Conservation (phyloP, 371 early-diverging fungal genomes). For the Mortierella sp. region DNA sequence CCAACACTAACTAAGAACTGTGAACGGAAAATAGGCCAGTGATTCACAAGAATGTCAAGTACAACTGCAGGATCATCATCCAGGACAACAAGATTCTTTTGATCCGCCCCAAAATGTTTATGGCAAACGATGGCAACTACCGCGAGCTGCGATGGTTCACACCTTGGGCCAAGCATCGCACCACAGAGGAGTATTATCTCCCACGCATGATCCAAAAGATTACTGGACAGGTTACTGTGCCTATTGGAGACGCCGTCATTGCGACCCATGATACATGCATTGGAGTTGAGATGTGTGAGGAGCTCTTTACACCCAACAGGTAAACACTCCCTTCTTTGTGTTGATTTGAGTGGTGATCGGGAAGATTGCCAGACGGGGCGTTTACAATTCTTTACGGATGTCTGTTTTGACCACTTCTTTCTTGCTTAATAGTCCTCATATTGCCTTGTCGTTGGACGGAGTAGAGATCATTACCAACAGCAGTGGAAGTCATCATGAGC, state of each 20-base stretch:
- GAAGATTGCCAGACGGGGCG: background rate
- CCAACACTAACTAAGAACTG: background rate
- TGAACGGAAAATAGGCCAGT: conserved; percentile 79
- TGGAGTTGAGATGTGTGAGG: conserved; percentile 98
- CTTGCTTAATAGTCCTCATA: conserved; percentile 84
- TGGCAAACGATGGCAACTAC: conserved; percentile 98
- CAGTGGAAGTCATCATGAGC: conserved; percentile 93
- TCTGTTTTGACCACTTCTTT: background rate
- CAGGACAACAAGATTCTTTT: conserved; percentile 87
- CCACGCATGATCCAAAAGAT: conserved; percentile 85
- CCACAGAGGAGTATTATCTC: conserved; percentile 81
- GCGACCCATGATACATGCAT: conserved; percentile 80
- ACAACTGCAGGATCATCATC: conserved; percentile 95
- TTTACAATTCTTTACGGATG: background rate
- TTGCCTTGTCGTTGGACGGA: conserved; percentile 92
- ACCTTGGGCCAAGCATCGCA: conserved; percentile 81
- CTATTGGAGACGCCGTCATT: conserved; percentile 46
- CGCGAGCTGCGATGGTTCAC: conserved; percentile 96
- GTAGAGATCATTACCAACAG: conserved; percentile 97
- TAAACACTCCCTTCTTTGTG: conserved; percentile 30
- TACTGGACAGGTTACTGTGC: conserved; percentile 77
- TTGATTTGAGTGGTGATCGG: background rate
- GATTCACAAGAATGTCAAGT: conserved; percentile 89
- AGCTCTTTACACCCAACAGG: conserved; percentile 94
- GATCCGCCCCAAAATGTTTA: conserved; percentile 94